These are phyloP conservation scores for Globisporangium perplexum DNA, from an alignment of 352 stramenopile species.

Conservation along the genomic window DNA sequence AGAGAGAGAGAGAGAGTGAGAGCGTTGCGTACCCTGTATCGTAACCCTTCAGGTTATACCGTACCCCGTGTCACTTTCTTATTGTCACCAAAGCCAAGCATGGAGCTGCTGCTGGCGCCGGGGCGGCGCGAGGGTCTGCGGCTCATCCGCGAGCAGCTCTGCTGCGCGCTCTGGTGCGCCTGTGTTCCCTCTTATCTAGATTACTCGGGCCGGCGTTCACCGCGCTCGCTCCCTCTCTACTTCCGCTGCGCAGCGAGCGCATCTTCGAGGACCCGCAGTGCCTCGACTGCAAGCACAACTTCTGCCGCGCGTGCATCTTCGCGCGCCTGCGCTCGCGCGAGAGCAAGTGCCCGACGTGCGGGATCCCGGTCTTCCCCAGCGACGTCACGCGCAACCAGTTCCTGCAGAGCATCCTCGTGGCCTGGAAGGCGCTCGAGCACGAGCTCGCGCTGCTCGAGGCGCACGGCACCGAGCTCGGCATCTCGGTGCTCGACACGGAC, in stretches of 20 bases:
- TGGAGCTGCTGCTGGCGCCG: conserved; percentile 52
- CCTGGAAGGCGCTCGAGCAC: conserved; percentile 70
- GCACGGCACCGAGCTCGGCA: conserved; percentile 19
- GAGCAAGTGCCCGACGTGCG: conserved; percentile 61
- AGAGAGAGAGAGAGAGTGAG: too few relatives aligned
- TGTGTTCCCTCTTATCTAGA: neutral
- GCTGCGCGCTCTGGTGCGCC: conserved; percentile 68
- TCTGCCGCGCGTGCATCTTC: conserved; percentile 73
- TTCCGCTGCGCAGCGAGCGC: conserved; percentile 27
- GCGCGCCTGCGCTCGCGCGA: conserved; percentile 51
- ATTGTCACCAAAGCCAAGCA: conserved; percentile 1
- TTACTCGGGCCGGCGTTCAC: too few relatives aligned
- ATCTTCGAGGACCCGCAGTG: conserved; percentile 84
- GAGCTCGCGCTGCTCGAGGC: conserved; percentile 43
- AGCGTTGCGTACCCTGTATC: too few relatives aligned
- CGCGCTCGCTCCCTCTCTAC: neutral
- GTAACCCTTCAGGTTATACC: too few relatives aligned
- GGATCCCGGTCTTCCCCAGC: conserved; percentile 64
- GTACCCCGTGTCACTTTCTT: too few relatives aligned
- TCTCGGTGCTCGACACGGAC: conserved; percentile 30
- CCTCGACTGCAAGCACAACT: conserved; percentile 87
- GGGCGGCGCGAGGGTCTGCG: conserved; percentile 47
- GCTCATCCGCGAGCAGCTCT: conserved; percentile 77
- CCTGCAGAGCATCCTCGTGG: conserved; percentile 72
- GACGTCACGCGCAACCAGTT: conserved; percentile 86